Base-by-base conservation (phyloP, 73 alveolate genomes). In the Paramecium sexaurelia region DNA sequence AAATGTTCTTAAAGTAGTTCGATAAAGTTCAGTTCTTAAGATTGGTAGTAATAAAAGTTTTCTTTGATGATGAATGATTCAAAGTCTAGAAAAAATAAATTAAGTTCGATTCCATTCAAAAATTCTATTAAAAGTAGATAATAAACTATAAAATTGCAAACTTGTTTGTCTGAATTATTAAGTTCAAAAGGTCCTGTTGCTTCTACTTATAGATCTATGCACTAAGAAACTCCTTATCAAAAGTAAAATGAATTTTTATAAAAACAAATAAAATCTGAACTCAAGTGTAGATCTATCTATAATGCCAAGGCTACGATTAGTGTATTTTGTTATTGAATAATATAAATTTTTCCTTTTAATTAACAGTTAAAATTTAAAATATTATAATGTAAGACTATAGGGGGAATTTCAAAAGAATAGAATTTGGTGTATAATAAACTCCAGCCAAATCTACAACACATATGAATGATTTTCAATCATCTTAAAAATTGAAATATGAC, bases 401-500 rank as follows among this genome's bases (percentile, higher is more conserved):
- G 55, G 90, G 90, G 39, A 39, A 78, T 45, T 78, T 39, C 90
- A 78, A 43, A 78, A 37, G 90, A 45, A 78, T 78, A 17, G 90
- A 78, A 78, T 78, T 78, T 43, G 90, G 90, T 9, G 10, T 61
- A 13, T 32, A 61, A 61, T 61, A 78, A 37, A 78, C 90, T 24
- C 90, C 90, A 20, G 68, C 90, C 3, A 78, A 78, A 43, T 45
- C 67, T 7, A 61, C 83, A 5, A 61, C 39, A 27, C 10, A 78
- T 29, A 29, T 78, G 90, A 88, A 88, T 66, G 94, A 88, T 37
- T 88, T 88, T 88, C 73, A 88, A 47, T 68, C 91, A 36, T 88
- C 94, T 27, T 43, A 88, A 55, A 88, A 51, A 43, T 56, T 55
- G 75, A 88, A 88, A 69, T 88, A 88, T 20, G 94, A 88, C 4